These are phyloP conservation scores for Leccinellum albellum DNA, from an alignment of 768 basidiomycete genomes.

Conservation along the genomic window DNA sequence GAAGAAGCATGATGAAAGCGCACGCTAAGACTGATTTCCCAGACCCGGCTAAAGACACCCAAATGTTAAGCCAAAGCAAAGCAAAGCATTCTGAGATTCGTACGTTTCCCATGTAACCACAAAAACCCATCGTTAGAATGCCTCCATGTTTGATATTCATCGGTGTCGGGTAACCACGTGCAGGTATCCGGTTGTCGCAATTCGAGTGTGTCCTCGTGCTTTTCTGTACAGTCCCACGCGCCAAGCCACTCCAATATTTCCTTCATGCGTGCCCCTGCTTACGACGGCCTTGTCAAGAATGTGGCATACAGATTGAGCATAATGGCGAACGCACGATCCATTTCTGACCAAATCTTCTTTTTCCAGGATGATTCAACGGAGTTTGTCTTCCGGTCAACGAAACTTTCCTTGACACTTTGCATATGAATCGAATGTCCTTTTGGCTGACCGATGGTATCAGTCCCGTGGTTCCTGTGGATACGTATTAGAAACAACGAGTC, in stretches of 20 bases:
- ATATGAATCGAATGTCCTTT: neutral
- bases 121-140: neutral
- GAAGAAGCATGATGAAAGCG: neutral
- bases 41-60: neutral
- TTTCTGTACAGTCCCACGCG: neutral
- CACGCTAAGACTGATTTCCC: neutral
- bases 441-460: neutral
- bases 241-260: neutral
- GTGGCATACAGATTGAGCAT: neutral
- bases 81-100: neutral
- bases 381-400: neutral
- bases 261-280: neutral
- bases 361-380: neutral
- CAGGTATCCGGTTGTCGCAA: neutral
- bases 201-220: neutral
- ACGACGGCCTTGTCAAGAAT: neutral
- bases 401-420: neutral
- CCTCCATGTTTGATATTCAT: neutral
- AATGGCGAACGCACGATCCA: neutral
- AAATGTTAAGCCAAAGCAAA: neutral
- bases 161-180: neutral
- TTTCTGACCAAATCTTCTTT: neutral
- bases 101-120: neutral
- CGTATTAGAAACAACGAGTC: neutral
- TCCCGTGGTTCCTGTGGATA: neutral